Conservation (phyloP, 176 grass and related monocot species). For the Cenchrus americanus region DNA sequence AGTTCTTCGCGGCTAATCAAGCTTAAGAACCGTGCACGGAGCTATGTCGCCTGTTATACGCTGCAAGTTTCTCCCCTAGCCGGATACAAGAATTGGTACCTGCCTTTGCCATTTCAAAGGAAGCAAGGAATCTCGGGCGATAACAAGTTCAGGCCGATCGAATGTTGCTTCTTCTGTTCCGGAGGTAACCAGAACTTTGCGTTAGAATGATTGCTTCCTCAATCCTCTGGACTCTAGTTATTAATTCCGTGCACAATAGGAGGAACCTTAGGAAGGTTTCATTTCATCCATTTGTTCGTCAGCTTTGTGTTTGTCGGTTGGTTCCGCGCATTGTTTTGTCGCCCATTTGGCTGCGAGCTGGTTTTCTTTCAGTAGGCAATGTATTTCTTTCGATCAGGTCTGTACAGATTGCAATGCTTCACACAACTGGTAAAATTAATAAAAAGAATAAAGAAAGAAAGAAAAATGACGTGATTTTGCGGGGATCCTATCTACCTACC, state of each 20-base stretch:
- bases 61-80: background rate
- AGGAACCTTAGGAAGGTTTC: conserved; percentile 33
- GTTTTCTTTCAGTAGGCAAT: background rate
- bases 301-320: background rate
- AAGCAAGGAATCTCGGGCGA: conserved; percentile 48
- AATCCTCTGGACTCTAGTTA: background rate
- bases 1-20: background rate
- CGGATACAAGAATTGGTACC: conserved; percentile 46
- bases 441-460: no score
- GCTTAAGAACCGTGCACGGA: background rate
- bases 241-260: conserved; percentile 9
- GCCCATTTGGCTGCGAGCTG: background rate
- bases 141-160: background rate
- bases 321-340: background rate
- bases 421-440: background rate
- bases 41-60: conserved; percentile 25
- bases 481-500: no score
- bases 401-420: background rate
- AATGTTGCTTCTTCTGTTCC: conserved; percentile 7
- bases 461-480: no score
- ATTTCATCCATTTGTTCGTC: background rate
- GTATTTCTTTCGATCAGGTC: background rate
- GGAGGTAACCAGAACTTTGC: background rate
- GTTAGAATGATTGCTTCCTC: background rate
- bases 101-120: conserved; percentile 39